Evolutionary conservation across 805 yeast genomes (phyloP).

Genomic region (Candida jianshihensis): DNA sequence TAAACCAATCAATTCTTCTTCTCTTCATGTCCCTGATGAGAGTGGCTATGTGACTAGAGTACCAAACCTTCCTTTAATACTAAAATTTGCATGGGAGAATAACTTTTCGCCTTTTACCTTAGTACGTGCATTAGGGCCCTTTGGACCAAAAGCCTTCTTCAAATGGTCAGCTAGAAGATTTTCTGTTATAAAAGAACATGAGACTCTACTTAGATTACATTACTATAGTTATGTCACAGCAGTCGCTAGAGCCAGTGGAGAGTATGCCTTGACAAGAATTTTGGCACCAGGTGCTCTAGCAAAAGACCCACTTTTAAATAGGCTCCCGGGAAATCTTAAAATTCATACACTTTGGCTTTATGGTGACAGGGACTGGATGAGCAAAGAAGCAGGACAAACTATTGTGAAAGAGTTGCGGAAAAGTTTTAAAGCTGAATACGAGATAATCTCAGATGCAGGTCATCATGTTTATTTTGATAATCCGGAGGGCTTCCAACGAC

Average conservation of each 20-base stretch:
- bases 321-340: conserved; percentile 34
- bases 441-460: conserved; percentile 44
- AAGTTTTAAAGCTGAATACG: conserved; percentile 19
- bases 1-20: conserved; percentile 8
- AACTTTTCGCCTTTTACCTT: conserved; percentile 50
- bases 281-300: conserved; percentile 54
- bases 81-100: conserved; percentile 44
- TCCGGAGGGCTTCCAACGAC: conserved; percentile 41
- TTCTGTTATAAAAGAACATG: conserved; percentile 21
- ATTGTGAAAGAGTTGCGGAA: conserved; percentile 29
- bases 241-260: conserved; percentile 55
- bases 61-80: conserved; percentile 28
- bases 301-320: conserved; percentile 47
- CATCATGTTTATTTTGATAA: conserved; percentile 67
- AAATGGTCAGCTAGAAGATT: conserved; percentile 50
- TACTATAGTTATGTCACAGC: conserved; percentile 46
- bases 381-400: conserved; percentile 48
- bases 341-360: conserved; percentile 43
- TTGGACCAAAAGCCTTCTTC: conserved; percentile 43
- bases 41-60: conserved; percentile 28
- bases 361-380: conserved; percentile 72
- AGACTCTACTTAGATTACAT: conserved; percentile 37
- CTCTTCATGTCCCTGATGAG: conserved; percentile 22
- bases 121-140: conserved; percentile 45
- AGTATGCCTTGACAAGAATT: conserved; percentile 52